phyloP scores from a whole-genome alignment of 345 rosid genomes.

The Zanthoxylum bungeanum region DNA sequence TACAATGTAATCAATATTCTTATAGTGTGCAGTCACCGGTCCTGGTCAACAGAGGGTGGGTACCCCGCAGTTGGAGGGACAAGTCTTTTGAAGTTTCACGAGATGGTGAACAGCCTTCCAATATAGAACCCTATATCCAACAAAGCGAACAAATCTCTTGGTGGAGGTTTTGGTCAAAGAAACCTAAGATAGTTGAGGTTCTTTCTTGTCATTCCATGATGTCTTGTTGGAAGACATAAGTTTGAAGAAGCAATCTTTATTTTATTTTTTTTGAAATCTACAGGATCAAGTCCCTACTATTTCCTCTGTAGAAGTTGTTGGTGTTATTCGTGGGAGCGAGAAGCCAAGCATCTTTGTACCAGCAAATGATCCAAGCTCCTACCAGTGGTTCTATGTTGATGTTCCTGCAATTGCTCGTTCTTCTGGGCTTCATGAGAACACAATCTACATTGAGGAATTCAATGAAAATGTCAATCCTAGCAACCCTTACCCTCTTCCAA shows the following conservation, averaged over 20 bases:
- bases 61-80: constrained; percentile 93
- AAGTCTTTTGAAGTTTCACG: constrained; percentile 38
- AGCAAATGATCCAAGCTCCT: constrained; percentile 65
- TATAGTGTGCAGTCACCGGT: constrained; percentile 73
- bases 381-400: constrained; percentile 91
- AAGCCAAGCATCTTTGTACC: constrained; percentile 95
- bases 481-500: constrained; percentile 85
- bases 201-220: constrained; percentile 16
- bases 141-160: constrained; percentile 38
- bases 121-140: constrained; percentile 25
- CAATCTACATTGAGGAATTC: constrained; percentile 70
- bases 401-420: constrained; percentile 69
- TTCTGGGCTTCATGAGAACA: constrained; percentile 62
- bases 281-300: constrained; percentile 41
- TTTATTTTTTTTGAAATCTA: constrained; percentile 21
- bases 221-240: constrained; percentile 7
- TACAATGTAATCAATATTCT: constrained; percentile 10
- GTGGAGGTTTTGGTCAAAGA: constrained; percentile 78
- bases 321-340: constrained; percentile 88
- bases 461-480: constrained; percentile 68
- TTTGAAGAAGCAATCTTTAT: constrained; percentile 12
- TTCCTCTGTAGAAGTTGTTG: constrained; percentile 61
- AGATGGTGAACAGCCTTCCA: constrained; percentile 31
- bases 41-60: constrained; percentile 98
- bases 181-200: constrained; percentile 49